Base-by-base conservation (phyloP, 805 yeast species). In the Kregervanrija pseudodelftensis region DNA sequence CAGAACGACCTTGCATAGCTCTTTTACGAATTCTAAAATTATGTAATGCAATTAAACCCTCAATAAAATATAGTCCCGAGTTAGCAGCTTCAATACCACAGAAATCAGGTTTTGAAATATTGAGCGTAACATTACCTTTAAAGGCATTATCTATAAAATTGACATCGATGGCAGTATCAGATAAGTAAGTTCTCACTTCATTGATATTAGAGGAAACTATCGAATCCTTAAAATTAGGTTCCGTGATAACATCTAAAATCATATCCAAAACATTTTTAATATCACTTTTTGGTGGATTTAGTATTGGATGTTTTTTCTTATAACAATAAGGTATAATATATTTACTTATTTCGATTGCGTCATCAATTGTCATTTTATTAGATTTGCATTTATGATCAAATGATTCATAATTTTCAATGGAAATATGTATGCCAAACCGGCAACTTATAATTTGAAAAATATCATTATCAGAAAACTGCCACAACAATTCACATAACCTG, bases 391-490 rank as follows among this genome's bases (percentile, higher is more conserved):
- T 70, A 56, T 91, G 98, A 49, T 87, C 84, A 36, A 69, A 73
- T 0, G 93, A 87, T 2, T 69, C 69, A 49, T 78, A 79, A 13
- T 70, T 69, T 11, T 82, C 87, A 10, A 77, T 68, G 1, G 80
- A 67, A 3, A 89, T 66, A 2, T 68, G 64, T 41, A 86, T 71
- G 38, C 88, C 95, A 54, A 82, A 88, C 9, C 85, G 73, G 59
- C 99, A 93, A 49, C 79, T 72, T 16, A 93, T 63, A 32, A 87
- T 72, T 56, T 91, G 98, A 8, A 87, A 72, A 39, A 91, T 60
- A 38, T 88, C 93, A 8, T 70, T 69, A 39, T 84, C 90, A 2
- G 84, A 72, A 4, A 71, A 72, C 15, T 48, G 42, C 59, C 64
- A 59, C 8, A 69, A 64, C 28, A 75, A 61, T 1, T 65, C 52